Evolutionary conservation across 2,329 filamentous ascomycete genomes (phyloP).

Genomic region (Talaromyces marneffei): DNA sequence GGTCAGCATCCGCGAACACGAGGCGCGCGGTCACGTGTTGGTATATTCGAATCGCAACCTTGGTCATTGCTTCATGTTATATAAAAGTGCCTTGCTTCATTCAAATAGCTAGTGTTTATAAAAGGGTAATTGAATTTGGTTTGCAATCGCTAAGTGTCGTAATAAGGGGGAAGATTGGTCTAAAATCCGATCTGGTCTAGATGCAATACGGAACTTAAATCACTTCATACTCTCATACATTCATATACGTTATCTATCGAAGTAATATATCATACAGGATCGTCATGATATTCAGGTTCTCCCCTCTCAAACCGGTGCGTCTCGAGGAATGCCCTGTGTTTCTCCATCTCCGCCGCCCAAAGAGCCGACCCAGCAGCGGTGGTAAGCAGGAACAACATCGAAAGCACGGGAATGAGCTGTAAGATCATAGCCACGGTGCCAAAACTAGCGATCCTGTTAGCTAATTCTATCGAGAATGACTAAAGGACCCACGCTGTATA

Average conservation of each 20-base stretch:
- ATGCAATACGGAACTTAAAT: not conserved
- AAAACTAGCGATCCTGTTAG: slow-evolving; percentile 49
- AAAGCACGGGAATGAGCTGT: slow-evolving; percentile 81
- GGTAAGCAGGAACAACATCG: slow-evolving; percentile 91
- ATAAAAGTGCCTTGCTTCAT: not conserved
- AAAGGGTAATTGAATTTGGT: not conserved
- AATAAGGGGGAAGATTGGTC: too few relatives aligned
- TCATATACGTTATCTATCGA: not conserved
- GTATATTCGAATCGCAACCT: not conserved
- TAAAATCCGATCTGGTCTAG: not conserved
- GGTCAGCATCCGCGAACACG: not conserved
- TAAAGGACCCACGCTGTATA: slow-evolving; percentile 64
- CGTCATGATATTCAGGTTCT: slow-evolving; percentile 34
- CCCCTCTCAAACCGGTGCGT: slow-evolving; percentile 20
- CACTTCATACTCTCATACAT: not conserved
- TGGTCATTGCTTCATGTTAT: not conserved
- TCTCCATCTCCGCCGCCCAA: slow-evolving; percentile 77
- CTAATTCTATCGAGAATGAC: not conserved
- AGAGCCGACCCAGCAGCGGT: slow-evolving; percentile 77
- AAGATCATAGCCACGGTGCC: slow-evolving; percentile 77
- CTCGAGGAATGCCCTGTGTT: slow-evolving; percentile 38
- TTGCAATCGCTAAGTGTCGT: too few relatives aligned
- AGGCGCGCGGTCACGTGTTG: not conserved
- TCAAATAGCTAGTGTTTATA: not conserved
- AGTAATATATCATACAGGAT: slow-evolving; percentile 14